Percentiles rank a stretch among this genome's conserved stretches.
Evolutionary conservation across 2,329 filamentous ascomycete genomes (phyloP).

Genomic region (Lizonia empirigonia): DNA sequence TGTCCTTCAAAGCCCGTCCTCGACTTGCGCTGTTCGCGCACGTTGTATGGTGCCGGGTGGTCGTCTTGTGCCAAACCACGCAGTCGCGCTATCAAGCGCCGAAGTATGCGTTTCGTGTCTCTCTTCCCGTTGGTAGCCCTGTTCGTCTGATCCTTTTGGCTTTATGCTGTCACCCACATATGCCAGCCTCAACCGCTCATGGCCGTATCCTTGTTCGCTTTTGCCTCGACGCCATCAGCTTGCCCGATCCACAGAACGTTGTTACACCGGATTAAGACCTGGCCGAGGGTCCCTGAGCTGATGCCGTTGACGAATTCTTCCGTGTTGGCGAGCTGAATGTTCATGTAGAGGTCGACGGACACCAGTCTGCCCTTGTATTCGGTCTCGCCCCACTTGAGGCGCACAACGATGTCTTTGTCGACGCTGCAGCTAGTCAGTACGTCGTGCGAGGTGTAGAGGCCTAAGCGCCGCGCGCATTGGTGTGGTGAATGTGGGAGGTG

Average conservation of each 20-base stretch:
- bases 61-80: constrained; percentile 10
- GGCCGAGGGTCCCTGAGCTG: constrained; percentile 81
- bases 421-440: constrained; percentile 60
- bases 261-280: constrained; percentile 96
- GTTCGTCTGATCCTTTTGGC: background rate
- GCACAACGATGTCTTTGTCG: constrained; percentile 87
- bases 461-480: background rate
- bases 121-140: background rate
- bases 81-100: background rate
- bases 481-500: background rate
- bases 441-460: background rate
- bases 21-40: background rate
- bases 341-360: constrained; percentile 98
- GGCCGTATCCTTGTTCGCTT: constrained; percentile 47
- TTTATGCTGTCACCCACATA: background rate
- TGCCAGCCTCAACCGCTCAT: constrained; percentile 48
- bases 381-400: constrained; percentile 96
- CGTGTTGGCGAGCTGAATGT: constrained; percentile 87
- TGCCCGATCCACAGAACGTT: constrained; percentile 92
- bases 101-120: constrained; percentile 6
- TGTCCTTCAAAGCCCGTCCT: background rate
- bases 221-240: constrained; percentile 55
- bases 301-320: constrained; percentile 92
- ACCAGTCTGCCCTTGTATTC: constrained; percentile 96
- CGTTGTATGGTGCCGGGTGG: background rate